A percentile compares a stretch with the other conserved stretches of the same genome.
Evolutionary conservation across 106 monocot genomes (phyloP).

Genomic region (Allium fistulosum): DNA sequence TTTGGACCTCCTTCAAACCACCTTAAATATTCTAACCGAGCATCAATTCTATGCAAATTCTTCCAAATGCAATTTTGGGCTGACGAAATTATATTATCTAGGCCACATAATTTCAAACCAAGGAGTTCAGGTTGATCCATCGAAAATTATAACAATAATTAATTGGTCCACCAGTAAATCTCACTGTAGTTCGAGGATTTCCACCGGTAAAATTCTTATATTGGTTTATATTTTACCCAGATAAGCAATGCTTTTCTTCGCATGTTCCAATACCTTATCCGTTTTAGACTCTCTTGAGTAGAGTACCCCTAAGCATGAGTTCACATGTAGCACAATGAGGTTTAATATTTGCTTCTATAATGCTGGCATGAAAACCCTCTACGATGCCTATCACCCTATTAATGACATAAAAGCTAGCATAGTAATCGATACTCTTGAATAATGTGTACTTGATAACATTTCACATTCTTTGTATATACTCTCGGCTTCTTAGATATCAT

Average conservation of each 20-base stretch:
- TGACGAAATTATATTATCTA: no score
- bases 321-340: conserved; percentile 68
- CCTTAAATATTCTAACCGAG: no score
- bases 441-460: conserved; percentile 40
- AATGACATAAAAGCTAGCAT: conserved; percentile 54
- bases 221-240: conserved; percentile 75
- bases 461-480: conserved; percentile 76
- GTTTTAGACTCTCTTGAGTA: conserved; percentile 39
- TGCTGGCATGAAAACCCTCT: conserved; percentile 30
- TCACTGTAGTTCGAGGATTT: no score
- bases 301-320: conserved; percentile 43
- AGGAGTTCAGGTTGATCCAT: no score
- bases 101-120: no score
- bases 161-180: no score
- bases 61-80: no score
- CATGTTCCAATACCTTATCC: conserved; percentile 40
- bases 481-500: conserved; percentile 55
- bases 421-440: conserved; percentile 60
- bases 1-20: no score
- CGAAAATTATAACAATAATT: no score
- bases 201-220: conserved; percentile 26
- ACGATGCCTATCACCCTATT: conserved; percentile 64
- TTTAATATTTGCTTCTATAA: no score
- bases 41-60: no score
- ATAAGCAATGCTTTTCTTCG: conserved; percentile 42